Percentiles rank a stretch among this genome's conserved stretches.
Conservation (phyloP, 441 rosid genomes). For the Adansonia madagascariensis region DNA sequence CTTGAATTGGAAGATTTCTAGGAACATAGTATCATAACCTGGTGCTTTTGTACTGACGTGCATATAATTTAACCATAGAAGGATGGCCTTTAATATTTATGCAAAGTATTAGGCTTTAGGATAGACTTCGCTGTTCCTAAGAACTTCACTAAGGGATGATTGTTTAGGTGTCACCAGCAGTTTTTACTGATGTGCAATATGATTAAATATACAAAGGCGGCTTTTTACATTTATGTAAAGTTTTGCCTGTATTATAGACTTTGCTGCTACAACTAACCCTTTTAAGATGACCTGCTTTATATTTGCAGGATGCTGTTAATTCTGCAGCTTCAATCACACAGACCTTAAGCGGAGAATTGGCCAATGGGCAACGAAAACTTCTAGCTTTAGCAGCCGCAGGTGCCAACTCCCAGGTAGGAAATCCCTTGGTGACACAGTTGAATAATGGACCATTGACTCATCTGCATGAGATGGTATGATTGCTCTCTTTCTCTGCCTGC, state of each 20-base stretch:
- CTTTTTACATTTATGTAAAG: constrained; percentile 5
- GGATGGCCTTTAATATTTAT: not conserved
- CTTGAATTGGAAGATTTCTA: not conserved
- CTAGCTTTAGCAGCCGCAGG: constrained; percentile 66
- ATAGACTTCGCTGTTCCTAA: not conserved
- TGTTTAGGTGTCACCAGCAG: not conserved
- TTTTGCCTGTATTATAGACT: not conserved
- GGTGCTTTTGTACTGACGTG: not conserved
- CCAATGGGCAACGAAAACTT: constrained; percentile 69
- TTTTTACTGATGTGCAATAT: constrained; percentile 1
- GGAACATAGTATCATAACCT: not conserved
- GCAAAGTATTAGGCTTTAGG: not conserved
- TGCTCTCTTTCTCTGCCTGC: not conserved
- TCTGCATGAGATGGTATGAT: constrained; percentile 58
- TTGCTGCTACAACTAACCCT: not conserved
- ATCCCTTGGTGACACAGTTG: constrained; percentile 50
- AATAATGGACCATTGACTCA: constrained; percentile 65
- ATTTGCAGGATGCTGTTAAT: constrained; percentile 65
- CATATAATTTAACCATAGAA: not conserved
- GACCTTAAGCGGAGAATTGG: constrained; percentile 67
- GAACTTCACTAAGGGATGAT: constrained; percentile 6
- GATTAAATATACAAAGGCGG: not conserved
- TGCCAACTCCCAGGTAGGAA: constrained; percentile 49
- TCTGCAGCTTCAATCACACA: constrained; percentile 66
- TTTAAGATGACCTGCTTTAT: constrained; percentile 20